Evolutionary conservation across 1,284 basidiomycete genomes (phyloP).

Genomic region (Ustilago xerochloae): DNA sequence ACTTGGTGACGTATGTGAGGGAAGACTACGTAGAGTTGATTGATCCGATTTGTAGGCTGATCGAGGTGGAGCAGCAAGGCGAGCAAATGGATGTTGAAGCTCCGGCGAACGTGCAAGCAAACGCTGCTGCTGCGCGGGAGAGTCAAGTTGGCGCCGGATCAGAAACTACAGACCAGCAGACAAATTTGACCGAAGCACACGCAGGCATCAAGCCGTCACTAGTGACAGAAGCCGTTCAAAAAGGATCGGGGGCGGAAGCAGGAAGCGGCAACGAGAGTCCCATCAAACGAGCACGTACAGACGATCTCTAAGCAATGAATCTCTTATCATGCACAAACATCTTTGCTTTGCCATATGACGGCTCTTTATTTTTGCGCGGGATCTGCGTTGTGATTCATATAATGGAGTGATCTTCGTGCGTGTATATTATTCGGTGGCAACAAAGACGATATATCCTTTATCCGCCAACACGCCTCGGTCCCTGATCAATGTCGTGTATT

Average conservation of each 20-base stretch:
- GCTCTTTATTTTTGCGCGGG: not conserved
- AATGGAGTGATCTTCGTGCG: not conserved
- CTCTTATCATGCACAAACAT: not conserved
- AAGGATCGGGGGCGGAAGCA: not conserved
- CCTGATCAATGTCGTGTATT: slow-evolving; percentile 59
- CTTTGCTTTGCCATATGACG: not conserved
- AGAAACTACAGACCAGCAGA: not conserved
- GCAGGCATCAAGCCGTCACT: slow-evolving; percentile 2
- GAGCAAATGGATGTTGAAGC: slow-evolving; percentile 16
- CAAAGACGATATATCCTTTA: slow-evolving; percentile 48
- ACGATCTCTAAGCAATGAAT: slow-evolving; percentile 16
- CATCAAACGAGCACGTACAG: slow-evolving; percentile 43
- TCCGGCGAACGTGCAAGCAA: not conserved
- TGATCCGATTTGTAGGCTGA: slow-evolving; percentile 37
- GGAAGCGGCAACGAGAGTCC: slow-evolving; percentile 30
- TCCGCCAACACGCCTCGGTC: slow-evolving; percentile 60
- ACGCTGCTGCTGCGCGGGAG: not conserved
- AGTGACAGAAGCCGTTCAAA: not conserved
- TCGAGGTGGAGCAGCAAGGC: slow-evolving; percentile 11
- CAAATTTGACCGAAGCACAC: not conserved
- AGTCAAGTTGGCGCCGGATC: not conserved
- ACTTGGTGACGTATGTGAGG: slow-evolving; percentile 65
- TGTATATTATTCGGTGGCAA: slow-evolving; percentile 8
- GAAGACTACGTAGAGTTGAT: slow-evolving; percentile 37
- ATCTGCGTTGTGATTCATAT: not conserved